Conservation (phyloP, 208 protist genomes). For the Leishmania gerbilli region DNA sequence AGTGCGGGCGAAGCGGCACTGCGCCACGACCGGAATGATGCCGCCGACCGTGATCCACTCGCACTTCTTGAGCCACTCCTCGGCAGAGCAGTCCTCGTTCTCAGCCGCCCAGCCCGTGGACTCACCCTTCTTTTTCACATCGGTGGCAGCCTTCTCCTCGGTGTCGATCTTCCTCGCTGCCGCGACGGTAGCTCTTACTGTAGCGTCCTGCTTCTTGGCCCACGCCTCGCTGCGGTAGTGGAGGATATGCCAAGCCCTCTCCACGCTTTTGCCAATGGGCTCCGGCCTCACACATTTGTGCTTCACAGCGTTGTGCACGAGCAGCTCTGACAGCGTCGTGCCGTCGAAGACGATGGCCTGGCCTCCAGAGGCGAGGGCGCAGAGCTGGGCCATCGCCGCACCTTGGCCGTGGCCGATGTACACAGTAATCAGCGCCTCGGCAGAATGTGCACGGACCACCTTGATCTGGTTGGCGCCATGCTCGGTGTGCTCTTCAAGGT, state of each 20-base stretch:
- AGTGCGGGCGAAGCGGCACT: conserved; percentile 32
- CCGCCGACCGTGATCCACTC: conserved; percentile 30
- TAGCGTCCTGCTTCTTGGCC: conserved; percentile 19
- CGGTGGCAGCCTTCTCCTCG: conserved; percentile 12
- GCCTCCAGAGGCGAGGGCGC: conserved; percentile 32
- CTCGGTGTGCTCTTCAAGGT: conserved; percentile 57
- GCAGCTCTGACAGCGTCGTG: conserved; percentile 39
- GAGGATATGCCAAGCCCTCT: conserved; percentile 35
- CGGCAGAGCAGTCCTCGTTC: conserved; percentile 25
- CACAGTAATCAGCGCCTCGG: conserved; percentile 33
- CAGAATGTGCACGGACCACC: conserved; percentile 17
- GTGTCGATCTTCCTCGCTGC: conserved; percentile 19
- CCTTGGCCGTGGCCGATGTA: conserved; percentile 58
- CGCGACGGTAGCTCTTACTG: conserved; percentile 1
- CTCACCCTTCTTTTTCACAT: conserved; percentile 8
- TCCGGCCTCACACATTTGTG: conserved; percentile 29
- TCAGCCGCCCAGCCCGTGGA: conserved; percentile 12
- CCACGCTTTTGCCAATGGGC: conserved; percentile 18
- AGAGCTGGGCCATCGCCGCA: conserved; percentile 43
- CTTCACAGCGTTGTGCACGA: conserved; percentile 37
- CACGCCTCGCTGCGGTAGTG: conserved; percentile 31
- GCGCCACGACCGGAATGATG: conserved; percentile 28
- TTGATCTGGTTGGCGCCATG: conserved; percentile 38
- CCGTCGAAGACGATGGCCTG: conserved; percentile 49
- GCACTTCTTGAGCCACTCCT: conserved; percentile 36